Base-by-base conservation (phyloP, 306 rosid genomes). In the Cucurbita pepo region DNA sequence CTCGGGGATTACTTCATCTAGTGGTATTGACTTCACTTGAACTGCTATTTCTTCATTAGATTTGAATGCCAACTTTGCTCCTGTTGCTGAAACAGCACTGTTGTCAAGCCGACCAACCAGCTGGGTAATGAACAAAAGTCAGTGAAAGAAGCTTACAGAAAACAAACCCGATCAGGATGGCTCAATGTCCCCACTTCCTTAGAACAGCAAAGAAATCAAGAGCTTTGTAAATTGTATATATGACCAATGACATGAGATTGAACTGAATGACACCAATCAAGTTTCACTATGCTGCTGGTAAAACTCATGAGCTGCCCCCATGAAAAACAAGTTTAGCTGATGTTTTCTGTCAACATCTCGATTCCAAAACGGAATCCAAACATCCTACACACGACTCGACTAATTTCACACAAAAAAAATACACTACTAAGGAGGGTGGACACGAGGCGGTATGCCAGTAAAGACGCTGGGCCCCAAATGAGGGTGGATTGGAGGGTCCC, bases 61-160 rank as follows among this genome's bases (percentile, higher is more conserved):
- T 80, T 91, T 91, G 72, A 95, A 95, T 43, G 97, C 99, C 86
- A 95, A 1, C 86, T 84, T 91, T 77, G 99, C 99, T 36, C 99
- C 99, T 18, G 90, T 77, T 34, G 97, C 97, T 64, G 99, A 95
- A 69, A 95, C 87, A 44, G 99, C 99, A 83, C 97, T 91, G 62
- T 95, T 95, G 91, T 95, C 99, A 71, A 91, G 89, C 82, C 97
- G 88, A 44, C 99, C 97, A 9, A 95, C 88, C 83, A 95, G 78
- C 99, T 95, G 86, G 60, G 56, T 21, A 76, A 69, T 74, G 75
- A 83, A 79, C 52, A 71, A 51, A 56, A 58, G 10, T 7, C 15
- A 9, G 7, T 9, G 52, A 66, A 66, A 21, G 8, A 65, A 65
- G 72, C 40, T 65, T 18, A 65, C 60, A 73, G 11, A 16, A 21